Conservation (phyloP, 306 rosid genomes). For the Prunus campanulata region DNA sequence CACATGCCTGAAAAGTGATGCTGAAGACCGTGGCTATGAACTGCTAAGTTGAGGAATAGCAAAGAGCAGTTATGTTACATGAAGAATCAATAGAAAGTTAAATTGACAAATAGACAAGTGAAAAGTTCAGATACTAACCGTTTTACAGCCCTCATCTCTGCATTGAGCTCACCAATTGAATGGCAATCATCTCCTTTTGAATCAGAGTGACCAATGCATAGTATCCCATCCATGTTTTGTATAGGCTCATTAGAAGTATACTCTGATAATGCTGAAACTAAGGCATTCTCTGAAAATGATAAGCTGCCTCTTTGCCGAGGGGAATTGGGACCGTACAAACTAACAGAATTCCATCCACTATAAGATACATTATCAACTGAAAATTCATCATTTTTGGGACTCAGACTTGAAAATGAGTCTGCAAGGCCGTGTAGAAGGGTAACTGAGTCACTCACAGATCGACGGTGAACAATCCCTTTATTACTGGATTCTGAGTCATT, state of each 20-base stretch:
- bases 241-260: constrained; percentile 29
- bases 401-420: constrained; percentile 22
- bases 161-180: constrained; percentile 23
- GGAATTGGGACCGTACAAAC: constrained; percentile 47
- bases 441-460: constrained; percentile 40
- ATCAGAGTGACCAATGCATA: constrained; percentile 11
- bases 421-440: constrained; percentile 36
- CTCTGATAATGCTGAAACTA: constrained; percentile 43
- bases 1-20: not conserved
- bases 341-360: constrained; percentile 27
- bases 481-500: constrained; percentile 21
- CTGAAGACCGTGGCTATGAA: not conserved
- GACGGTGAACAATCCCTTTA: constrained; percentile 24
- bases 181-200: not conserved
- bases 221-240: constrained; percentile 23
- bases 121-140: constrained; percentile 31
- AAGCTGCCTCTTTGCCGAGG: constrained; percentile 40
- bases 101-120: not conserved
- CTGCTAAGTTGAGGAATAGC: not conserved
- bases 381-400: constrained; percentile 14
- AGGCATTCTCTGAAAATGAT: constrained; percentile 29
- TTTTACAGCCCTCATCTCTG: constrained; percentile 31
- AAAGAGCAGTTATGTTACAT: not conserved
- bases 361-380: constrained; percentile 22
- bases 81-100: not conserved